Percentiles rank a stretch among this genome's conserved stretches.
These are phyloP conservation scores for Metschnikowia santaceciliae DNA, from an alignment of 805 yeast species.

Conservation along the genomic window DNA sequence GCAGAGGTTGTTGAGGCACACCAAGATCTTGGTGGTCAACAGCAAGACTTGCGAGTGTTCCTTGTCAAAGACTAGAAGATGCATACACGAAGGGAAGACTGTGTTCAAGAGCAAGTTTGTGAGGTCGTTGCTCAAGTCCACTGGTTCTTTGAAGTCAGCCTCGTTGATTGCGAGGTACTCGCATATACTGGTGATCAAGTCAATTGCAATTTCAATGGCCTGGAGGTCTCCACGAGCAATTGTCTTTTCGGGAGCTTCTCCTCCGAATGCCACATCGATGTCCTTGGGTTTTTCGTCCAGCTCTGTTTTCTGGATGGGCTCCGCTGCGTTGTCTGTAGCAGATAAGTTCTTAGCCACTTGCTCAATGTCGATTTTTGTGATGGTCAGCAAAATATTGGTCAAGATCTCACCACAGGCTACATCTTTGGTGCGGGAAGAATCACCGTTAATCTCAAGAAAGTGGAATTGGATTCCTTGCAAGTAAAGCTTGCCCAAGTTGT, in stretches of 20 bases:
- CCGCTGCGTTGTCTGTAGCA: constrained; percentile 33
- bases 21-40: constrained; percentile 52
- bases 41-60: constrained; percentile 23
- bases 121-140: constrained; percentile 20
- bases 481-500: constrained; percentile 31
- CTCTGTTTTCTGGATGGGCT: constrained; percentile 24
- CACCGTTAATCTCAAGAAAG: constrained; percentile 29
- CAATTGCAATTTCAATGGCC: constrained; percentile 67
- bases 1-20: constrained; percentile 66
- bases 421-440: constrained; percentile 15
- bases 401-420: constrained; percentile 21
- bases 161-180: constrained; percentile 48
- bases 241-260: constrained; percentile 34
- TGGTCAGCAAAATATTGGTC: constrained; percentile 19
- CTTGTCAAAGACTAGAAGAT: constrained; percentile 37
- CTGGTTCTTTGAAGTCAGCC: constrained; percentile 20
- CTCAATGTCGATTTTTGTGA: constrained; percentile 28
- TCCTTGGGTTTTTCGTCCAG: constrained; percentile 18
- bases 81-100: constrained; percentile 31
- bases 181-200: constrained; percentile 68
- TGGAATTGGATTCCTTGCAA: constrained; percentile 43
- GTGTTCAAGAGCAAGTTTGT: constrained; percentile 19
- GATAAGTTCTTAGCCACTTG: constrained; percentile 6
- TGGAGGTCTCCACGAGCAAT: constrained; percentile 52
- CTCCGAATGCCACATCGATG: constrained; percentile 22